These are phyloP conservation scores for Chloroidium sp. DNA, from an alignment of 163 green algal species.

Conservation along the genomic window DNA sequence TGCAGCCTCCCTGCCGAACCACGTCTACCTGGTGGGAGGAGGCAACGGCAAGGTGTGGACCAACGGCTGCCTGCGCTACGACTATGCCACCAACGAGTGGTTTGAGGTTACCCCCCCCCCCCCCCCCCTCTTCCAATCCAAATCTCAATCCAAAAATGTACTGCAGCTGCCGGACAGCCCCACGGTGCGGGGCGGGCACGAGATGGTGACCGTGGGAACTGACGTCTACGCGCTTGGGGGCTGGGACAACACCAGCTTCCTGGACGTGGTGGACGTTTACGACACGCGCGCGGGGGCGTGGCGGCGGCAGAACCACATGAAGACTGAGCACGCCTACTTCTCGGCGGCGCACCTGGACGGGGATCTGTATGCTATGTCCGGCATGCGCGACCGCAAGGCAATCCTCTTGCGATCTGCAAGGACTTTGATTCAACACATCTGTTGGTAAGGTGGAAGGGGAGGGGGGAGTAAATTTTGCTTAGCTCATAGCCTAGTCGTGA, in stretches of 20 bases:
- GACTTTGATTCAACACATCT: too few relatives aligned
- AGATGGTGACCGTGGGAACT: conserved; percentile 2
- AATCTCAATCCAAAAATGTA: too few relatives aligned
- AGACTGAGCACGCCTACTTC: conserved; percentile 10
- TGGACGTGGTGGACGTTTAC: conserved; percentile 20
- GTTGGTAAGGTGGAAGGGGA: too few relatives aligned
- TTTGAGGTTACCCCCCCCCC: conserved; percentile 13
- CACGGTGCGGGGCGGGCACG: conserved; percentile 19
- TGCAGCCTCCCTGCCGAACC: conserved; percentile 11
- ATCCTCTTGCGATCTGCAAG: too few relatives aligned
- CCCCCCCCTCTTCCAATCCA: too few relatives aligned
- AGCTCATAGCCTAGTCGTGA: too few relatives aligned
- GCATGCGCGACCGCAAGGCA: conserved; percentile 6
- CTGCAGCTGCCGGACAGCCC: conserved; percentile 17
- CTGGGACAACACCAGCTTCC: conserved; percentile 23
- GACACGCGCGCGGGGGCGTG: conserved; percentile 7
- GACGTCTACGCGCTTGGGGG: conserved; percentile 21
- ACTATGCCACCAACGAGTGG: conserved; percentile 16
- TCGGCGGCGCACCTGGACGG: conserved; percentile 15
- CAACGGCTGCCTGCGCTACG: conserved; percentile 12
- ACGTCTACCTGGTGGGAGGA: conserved; percentile 31
- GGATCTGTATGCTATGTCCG: conserved; percentile 15
- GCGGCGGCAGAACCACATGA: conserved; percentile 14
- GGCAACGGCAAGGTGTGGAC: conserved; percentile 18
- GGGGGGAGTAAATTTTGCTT: too few relatives aligned